Evolutionary conservation across 2,329 filamentous ascomycete genomes (phyloP), one percentile per base, ranked within the genome.

Genomic region (Ceratocystis diversiconidia): DNA sequence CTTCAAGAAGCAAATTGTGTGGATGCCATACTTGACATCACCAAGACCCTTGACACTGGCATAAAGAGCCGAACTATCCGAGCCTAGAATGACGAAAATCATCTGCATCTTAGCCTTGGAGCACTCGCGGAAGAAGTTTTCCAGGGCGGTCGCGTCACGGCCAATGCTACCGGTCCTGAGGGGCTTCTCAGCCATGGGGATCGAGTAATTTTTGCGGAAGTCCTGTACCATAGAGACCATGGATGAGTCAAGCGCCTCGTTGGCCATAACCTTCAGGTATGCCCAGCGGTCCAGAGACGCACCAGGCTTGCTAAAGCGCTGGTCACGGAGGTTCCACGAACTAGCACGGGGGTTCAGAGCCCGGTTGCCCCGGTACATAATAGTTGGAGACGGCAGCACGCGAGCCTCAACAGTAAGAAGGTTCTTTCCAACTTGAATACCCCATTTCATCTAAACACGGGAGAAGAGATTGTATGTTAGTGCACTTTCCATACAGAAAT

Each of bases 381-480:
- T 75, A 0, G 69, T 70, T 0, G 90, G 90, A 0, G 82, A 71
- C 0, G 70, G 52, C 0, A 95, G 79, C 50, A 92, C 81, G 5
- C 91, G 85, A 1, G 84, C 92, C 0, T 79, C 78, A 0, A 96
- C 88, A 0, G 87, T 88, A 43, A 95, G 77, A 43, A 96, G 79
- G 1, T 77, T 74, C 12, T 81, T 79, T 5, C 77, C 78, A 2
- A 91, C 79, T 1, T 75, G 74, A 68, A 95, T 78, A 4, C 86
- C 86, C 68, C 91, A 94, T 1, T 77, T 70, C 3, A 69, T 44
- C 67, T 72, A 64, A 5, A 66, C 32, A 17, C 19, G 10, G 17
- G 32, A 32, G n/a, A 15, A 30, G 5, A 8, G 12, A n/a, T n/a
- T 10, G 12, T 5, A 15, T 15, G 36, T 41, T 41, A 41, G 36